A percentile compares a stretch with the other conserved stretches of the same genome.
These are phyloP conservation scores for Starmera dryadoides DNA, from an alignment of 805 yeast species.

Conservation along the genomic window DNA sequence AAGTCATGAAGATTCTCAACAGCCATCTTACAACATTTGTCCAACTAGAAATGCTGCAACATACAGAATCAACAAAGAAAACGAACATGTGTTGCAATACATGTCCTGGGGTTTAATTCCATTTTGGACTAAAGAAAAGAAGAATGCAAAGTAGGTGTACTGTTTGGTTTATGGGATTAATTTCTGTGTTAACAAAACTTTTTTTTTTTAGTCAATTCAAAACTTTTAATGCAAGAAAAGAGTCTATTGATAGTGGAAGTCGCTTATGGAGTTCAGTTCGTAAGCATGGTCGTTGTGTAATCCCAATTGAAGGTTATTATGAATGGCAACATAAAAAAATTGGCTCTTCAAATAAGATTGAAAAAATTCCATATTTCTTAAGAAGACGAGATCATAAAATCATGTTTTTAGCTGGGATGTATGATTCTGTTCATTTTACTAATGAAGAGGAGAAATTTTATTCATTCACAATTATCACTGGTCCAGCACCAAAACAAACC, in stretches of 20 bases:
- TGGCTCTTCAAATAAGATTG: conserved; percentile 23
- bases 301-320: conserved; percentile 78
- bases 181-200: background rate
- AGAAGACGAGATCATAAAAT: conserved; percentile 43
- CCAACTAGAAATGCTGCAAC: conserved; percentile 51
- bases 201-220: conserved; percentile 24
- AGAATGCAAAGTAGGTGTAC: conserved; percentile 20
- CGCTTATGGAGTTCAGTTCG: conserved; percentile 52
- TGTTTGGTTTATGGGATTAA: too few relatives aligned
- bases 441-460: conserved; percentile 22
- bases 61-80: conserved; percentile 8
- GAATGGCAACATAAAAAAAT: conserved; percentile 53
- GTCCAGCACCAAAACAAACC: conserved; percentile 54
- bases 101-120: conserved; percentile 87
- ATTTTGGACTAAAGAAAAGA: conserved; percentile 42
- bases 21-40: conserved; percentile 48
- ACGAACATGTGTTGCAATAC: conserved; percentile 27
- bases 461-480: conserved; percentile 69
- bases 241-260: conserved; percentile 41
- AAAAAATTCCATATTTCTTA: conserved; percentile 61
- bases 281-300: conserved; percentile 53
- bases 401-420: conserved; percentile 62
- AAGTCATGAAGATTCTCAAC: conserved; percentile 14
- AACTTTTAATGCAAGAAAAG: conserved; percentile 72
- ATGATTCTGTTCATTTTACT: conserved; percentile 17